Base-by-base conservation (phyloP, 164 flowering plant genomes). In the Annona cherimola region DNA sequence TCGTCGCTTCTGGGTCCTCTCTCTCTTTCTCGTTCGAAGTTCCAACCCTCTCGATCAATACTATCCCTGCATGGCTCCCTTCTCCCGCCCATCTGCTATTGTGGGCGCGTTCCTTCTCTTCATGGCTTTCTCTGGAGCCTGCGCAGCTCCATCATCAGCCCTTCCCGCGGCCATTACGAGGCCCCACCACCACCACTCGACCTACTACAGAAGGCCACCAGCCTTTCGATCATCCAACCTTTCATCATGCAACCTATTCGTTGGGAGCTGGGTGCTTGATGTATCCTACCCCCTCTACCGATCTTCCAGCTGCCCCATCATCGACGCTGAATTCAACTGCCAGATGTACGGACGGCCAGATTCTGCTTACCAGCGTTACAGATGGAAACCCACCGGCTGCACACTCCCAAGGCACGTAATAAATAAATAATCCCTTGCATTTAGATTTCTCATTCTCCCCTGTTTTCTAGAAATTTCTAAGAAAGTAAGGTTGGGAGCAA, bases 321-420 rank as follows among this genome's bases (percentile, higher is more conserved):
- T 95, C 69, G 98, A 95, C 63, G 78, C 92, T 0, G 83, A 85
- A 72, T 95, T 90, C 88, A 89, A 95, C 63, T 95, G 99, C 76
- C 90, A 86, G 75, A 71, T 82, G 84, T 87, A 76, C 69, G 96
- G 96, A 18, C 79, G 97, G 20, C 97, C 97, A 4, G 98, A 94
- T 63, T 79, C 94, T 2, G 89, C 84, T 77, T 92, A 91, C 76
- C 88, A 86, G 81, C 85, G 80, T 46, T 92, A 86, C 54, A 78
- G 89, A 8, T 91, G 99, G 99, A 80, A 81, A 75, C 97, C 99
- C 20, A 78, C 77, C 62, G 82, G 81, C 54, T 94, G 99, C 61
- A 84, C 89, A 41, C 84, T 92, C 65, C 91, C 91, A 43, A 90
- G 96, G 98, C 91, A 74, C 57, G 7, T 40, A 5, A 63, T 63